Conservation (phyloP, 208 protist species). For the Entamoeba invadens region DNA sequence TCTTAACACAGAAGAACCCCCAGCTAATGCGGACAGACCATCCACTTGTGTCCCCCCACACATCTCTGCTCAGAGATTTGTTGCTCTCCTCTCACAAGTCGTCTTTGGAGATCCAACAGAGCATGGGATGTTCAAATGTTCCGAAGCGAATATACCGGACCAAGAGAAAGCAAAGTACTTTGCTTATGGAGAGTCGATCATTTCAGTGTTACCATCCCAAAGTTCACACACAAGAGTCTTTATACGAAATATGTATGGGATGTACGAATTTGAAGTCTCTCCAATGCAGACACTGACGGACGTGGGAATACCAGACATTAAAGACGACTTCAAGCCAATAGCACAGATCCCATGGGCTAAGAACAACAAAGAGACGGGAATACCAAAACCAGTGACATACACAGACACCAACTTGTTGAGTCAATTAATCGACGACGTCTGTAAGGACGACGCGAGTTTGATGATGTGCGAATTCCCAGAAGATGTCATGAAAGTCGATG, state of each 20-base stretch:
- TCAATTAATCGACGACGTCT: neutral
- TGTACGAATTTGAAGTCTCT: neutral
- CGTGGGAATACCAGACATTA: neutral
- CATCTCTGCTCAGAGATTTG: neutral
- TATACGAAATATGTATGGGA: neutral
- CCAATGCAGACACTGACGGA: neutral
- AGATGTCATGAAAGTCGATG: neutral
- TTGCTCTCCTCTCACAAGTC: neutral
- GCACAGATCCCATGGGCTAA: neutral
- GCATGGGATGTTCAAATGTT: neutral
- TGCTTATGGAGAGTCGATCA: neutral
- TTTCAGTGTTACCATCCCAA: neutral
- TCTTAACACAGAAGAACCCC: neutral
- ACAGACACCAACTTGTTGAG: neutral
- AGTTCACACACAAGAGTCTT: neutral
- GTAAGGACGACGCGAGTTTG: neutral
- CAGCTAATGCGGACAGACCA: neutral
- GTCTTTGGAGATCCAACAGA: neutral
- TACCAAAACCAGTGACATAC: neutral
- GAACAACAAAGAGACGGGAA: neutral
- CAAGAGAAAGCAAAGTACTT: neutral
- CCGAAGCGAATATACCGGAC: neutral
- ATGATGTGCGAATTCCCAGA: neutral
- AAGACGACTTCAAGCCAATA: neutral
- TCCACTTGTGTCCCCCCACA: neutral